Conservation (phyloP, 129 eudicot genomes). For the Flaveria sonorensis region DNA sequence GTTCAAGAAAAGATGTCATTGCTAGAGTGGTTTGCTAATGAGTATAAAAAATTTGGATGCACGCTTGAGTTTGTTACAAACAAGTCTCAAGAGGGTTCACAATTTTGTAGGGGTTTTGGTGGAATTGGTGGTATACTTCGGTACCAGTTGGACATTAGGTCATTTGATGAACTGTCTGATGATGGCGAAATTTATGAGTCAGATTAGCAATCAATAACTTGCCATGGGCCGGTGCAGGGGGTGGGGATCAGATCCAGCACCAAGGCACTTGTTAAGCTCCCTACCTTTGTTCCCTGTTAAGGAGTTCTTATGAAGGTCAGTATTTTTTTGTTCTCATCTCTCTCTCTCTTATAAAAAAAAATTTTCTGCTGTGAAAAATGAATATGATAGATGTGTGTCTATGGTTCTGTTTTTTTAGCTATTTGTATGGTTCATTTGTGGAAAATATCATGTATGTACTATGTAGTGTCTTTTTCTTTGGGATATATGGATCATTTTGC, state of each 20-base stretch:
- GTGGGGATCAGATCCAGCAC: conserved; percentile 34
- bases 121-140: conserved; percentile 49
- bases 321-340: background rate
- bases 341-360: background rate
- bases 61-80: conserved; percentile 44
- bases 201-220: conserved; percentile 41
- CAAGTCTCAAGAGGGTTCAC: conserved; percentile 43
- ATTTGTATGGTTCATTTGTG: background rate
- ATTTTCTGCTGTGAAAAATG: background rate
- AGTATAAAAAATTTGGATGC: conserved; percentile 42
- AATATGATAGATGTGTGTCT: background rate
- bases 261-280: conserved; percentile 25
- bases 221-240: conserved; percentile 35
- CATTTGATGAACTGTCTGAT: conserved; percentile 45
- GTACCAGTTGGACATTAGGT: conserved; percentile 45
- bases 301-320: conserved; percentile 28
- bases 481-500: background rate
- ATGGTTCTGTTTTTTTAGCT: background rate
- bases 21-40: conserved; percentile 48
- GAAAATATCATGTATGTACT: background rate
- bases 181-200: conserved; percentile 40
- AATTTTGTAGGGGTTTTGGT: conserved; percentile 47
- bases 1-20: conserved; percentile 41
- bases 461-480: background rate
- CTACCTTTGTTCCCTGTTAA: conserved; percentile 21